Conservation (phyloP, 2,329 filamentous ascomycete species). For the Scedosporium aurantiacum region DNA sequence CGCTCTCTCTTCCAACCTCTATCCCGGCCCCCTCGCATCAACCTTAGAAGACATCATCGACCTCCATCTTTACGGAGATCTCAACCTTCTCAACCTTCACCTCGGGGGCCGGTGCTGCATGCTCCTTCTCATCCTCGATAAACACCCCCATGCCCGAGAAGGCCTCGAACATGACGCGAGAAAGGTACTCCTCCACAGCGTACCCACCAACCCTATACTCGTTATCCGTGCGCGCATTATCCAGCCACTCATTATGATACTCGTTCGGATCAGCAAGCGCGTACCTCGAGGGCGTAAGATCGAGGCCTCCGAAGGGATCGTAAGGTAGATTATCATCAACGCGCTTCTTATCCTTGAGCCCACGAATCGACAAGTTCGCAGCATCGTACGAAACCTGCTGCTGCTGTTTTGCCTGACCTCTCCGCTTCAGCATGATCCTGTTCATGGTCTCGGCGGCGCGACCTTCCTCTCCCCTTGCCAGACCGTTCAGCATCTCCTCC, state of each 20-base stretch:
- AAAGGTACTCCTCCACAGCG: slow-evolving; percentile 69
- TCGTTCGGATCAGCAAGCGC: slow-evolving; percentile 40
- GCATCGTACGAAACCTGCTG: slow-evolving; percentile 23
- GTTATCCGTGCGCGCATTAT: slow-evolving; percentile 52
- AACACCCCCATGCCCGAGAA: slow-evolving; percentile 86
- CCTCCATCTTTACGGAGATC: slow-evolving; percentile 2
- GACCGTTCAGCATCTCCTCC: slow-evolving; percentile 57
- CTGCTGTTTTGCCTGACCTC: slow-evolving; percentile 38
- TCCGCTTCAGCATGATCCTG: slow-evolving; percentile 62
- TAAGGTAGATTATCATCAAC: slow-evolving; percentile 57
- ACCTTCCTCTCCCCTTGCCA: slow-evolving; percentile 50
- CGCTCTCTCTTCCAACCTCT: no score
- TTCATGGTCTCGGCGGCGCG: slow-evolving; percentile 48
- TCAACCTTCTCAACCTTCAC: background rate
- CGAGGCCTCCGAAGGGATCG: slow-evolving; percentile 75
- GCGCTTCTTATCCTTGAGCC: slow-evolving; percentile 43
- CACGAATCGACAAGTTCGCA: slow-evolving; percentile 58
- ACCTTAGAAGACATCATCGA: slow-evolving; percentile 4
- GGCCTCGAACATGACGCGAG: slow-evolving; percentile 72
- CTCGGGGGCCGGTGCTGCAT: slow-evolving; percentile 18
- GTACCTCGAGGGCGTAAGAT: slow-evolving; percentile 59
- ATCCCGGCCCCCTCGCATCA: no score
- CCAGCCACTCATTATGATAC: slow-evolving; percentile 69
- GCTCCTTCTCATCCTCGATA: slow-evolving; percentile 61
- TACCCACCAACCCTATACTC: slow-evolving; percentile 71